Base-by-base conservation (phyloP, 1,284 basidiomycete species). In the Ustilago hordei region DNA sequence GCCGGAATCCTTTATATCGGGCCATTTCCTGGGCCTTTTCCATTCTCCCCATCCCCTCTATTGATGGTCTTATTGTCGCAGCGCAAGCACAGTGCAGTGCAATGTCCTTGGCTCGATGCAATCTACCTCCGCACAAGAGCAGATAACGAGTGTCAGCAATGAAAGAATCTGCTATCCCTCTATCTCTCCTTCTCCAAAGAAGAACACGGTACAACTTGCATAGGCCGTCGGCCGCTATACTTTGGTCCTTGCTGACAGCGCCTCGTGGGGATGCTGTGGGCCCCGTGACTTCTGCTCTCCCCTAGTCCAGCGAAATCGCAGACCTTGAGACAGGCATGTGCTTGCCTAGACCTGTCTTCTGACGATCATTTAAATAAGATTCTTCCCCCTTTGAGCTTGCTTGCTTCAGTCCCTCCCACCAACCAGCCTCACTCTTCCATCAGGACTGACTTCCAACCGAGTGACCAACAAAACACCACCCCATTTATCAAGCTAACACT, bases 21-120 rank as follows among this genome's bases (percentile, higher is more conserved):
- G 64, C 64, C 64, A 47, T 67, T 64, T 73, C 64, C 67, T 64
- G 73, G 73, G 68, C 73, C 73, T 66, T 69, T 65, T 53, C 48
- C 8, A 15, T 8, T 9, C 36, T 48, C 28, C 28, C 9, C 36
- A 28, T 38, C 58, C 35, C 45, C 47, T 35, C 15, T 32, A 13
- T 31, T 58, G 12, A n/a, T 36, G 34, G 8, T 9, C 19, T 15
- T 45, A 19, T n/a, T 11, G 6, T 15, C 15, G n/a, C n/a, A 45
- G 43, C 43, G 43, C 7, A 19, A 45, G 23, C n/a, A 19, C 43
- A 19, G 43, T 13, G 17, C 43, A 23, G 23, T 23, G 23, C 3
- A 3, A 28, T 28, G 23, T 28, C 23, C 23, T 28, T 3, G 23
- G n/a, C 19, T 19, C 43, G 17, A 6, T 45, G 43, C 23, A 28